phyloP scores from a whole-genome alignment of 345 rosid species.

The Excoecaria agallocha region DNA sequence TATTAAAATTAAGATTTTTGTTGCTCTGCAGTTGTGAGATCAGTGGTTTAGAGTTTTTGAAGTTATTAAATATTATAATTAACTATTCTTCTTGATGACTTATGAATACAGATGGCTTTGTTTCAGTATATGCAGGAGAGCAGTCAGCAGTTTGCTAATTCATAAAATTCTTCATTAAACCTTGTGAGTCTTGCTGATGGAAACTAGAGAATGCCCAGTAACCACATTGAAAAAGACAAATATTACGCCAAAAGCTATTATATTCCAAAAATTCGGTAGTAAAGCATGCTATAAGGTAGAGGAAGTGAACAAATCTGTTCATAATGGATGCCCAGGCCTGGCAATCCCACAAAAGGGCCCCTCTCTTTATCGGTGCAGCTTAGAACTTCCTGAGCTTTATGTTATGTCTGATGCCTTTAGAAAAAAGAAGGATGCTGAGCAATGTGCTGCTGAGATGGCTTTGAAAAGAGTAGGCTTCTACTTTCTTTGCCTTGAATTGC shows the following conservation, averaged over 20 bases:
- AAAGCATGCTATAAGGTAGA: slow-evolving; percentile 60
- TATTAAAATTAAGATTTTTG: not conserved
- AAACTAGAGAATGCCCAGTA: slow-evolving; percentile 22
- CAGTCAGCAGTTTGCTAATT: slow-evolving; percentile 5
- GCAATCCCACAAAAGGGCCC: slow-evolving; percentile 76
- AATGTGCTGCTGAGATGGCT: slow-evolving; percentile 86
- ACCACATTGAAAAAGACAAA: slow-evolving; percentile 38
- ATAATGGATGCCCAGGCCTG: slow-evolving; percentile 80
- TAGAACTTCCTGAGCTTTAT: slow-evolving; percentile 72
- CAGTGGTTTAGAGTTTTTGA: not conserved
- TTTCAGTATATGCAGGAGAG: slow-evolving; percentile 3
- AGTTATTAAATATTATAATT: not conserved
- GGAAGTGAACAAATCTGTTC: slow-evolving; percentile 59
- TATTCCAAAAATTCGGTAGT: slow-evolving; percentile 66
- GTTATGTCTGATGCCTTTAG: slow-evolving; percentile 55
- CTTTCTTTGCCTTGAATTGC: slow-evolving; percentile 6
- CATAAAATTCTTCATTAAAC: not conserved
- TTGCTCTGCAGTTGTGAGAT: not conserved
- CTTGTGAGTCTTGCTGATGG: slow-evolving; percentile 33
- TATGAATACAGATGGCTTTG: not conserved
- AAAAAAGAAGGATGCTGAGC: slow-evolving; percentile 94
- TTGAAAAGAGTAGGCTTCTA: slow-evolving; percentile 53
- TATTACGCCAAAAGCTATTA: slow-evolving; percentile 74
- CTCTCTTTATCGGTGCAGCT: slow-evolving; percentile 63
- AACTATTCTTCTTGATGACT: not conserved